Evolutionary conservation across 2,329 filamentous ascomycete species (phyloP), one percentile per base, ranked within the genome.

Genomic region (Aaosphaeria pasadenensis): DNA sequence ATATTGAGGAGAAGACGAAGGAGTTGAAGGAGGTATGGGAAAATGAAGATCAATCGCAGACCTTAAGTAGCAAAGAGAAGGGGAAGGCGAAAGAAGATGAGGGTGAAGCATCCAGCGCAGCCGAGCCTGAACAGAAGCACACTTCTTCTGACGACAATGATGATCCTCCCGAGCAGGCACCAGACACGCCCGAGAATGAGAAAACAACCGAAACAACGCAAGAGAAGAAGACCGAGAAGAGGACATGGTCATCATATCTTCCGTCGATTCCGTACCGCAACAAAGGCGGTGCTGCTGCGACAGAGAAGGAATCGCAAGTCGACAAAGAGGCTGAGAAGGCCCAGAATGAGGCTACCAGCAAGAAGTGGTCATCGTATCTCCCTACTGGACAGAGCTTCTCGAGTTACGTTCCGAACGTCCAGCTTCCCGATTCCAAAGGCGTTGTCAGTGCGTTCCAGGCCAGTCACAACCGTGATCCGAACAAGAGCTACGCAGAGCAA

Each of bases 401-500:
- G 11, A 74, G 65, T 43, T 78, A 77, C 48, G 67, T 78, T 5
- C 76, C 76, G 4, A 68, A 60, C 36, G 54, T 68, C 3, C 62
- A 68, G 39, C 44, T 69, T 0, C 66, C 64, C 9, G 63, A 67
- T 42, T 67, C 67, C 11, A 72, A 75, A 50, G 62, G 59, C 5
- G 69, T 72, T 3, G 62, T 77, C 5, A 75, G 73, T 36, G 67
- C 73, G 5, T 77, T 77, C 54, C 71, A 74, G 45, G 54, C 67
- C 32, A 71, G 67, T 43, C 74, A 77, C 51, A 56, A 72, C 29
- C 68, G 74, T 32, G 74, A 78, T 49, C 72, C 71, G 2, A 73
- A 67, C 45, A 78, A 78, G 56, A 72, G 72, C 40, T 77, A 76
- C 51, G 65, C 75, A 4, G 73, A 77, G 54, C 76, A 78, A 52